A percentile compares a stretch with the other conserved stretches of the same genome.
Evolutionary conservation across 2,329 filamentous ascomycete species (phyloP).

Genomic region (Aspergillus pseudoviridinutans): DNA sequence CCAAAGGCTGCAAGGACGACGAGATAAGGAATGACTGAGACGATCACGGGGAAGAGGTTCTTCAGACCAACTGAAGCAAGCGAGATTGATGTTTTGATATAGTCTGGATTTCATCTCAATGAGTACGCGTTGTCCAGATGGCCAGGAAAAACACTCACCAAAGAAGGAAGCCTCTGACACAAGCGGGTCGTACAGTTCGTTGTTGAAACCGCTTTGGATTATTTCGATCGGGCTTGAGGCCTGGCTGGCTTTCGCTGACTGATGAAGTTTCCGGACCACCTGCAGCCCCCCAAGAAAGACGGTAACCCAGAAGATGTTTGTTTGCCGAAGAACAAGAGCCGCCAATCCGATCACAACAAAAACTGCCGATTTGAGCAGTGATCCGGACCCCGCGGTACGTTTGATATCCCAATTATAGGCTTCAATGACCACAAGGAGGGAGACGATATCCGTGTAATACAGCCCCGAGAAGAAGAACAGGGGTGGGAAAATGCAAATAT

Average conservation of each 20-base stretch:
- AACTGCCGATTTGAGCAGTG: conserved; percentile 24
- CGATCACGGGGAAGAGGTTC: conserved; percentile 38
- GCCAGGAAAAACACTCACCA: conserved; percentile 36
- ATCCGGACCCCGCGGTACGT: conserved; percentile 21
- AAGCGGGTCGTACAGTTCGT: conserved; percentile 49
- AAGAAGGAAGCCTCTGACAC: conserved; percentile 46
- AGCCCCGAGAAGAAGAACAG: conserved; percentile 94
- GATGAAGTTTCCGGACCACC: conserved; percentile 34
- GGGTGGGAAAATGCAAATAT: conserved; percentile 79
- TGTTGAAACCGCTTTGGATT: conserved; percentile 27
- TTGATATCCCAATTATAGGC: conserved; percentile 56
- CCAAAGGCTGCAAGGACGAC: conserved; percentile 64
- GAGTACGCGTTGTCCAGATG: conserved; percentile 10
- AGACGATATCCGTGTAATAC: conserved; percentile 91
- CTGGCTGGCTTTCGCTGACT: conserved; percentile 22
- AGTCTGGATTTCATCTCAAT: conserved; percentile 36
- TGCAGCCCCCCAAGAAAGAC: conserved; percentile 46
- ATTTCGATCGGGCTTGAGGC: conserved; percentile 28
- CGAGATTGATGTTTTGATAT: conserved; percentile 55
- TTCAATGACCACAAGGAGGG: conserved; percentile 69
- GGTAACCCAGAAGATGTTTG: conserved; percentile 92
- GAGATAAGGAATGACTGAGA: conserved; percentile 50
- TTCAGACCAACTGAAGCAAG: conserved; percentile 55
- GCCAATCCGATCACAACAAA: conserved; percentile 58
- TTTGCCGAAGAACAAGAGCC: conserved; percentile 78